phyloP scores from a whole-genome alignment of 225 moss, liverwort and hornwort genomes.

The Polytrichum formosum region DNA sequence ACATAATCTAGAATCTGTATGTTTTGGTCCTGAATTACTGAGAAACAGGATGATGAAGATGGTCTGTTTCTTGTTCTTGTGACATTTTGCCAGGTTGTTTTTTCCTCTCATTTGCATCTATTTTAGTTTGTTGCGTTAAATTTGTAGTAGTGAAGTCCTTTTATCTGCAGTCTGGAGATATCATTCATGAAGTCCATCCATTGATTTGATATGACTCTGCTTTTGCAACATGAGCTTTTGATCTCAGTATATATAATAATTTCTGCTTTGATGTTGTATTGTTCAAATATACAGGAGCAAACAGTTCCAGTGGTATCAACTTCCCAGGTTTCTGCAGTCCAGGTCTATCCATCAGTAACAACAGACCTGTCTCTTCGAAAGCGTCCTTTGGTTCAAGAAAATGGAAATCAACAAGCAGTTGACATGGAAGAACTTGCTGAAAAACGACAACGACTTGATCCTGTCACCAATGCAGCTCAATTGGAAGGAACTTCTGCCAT shows the following conservation, averaged over 20 bases:
- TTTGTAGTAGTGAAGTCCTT: too few species aligned
- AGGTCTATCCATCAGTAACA: slow-evolving; percentile 22
- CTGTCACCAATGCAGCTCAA: slow-evolving; percentile 17
- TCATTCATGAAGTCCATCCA: too few species aligned
- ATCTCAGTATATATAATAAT: too few species aligned
- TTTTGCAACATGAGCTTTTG: too few species aligned
- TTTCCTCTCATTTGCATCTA: too few species aligned
- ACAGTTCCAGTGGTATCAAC: slow-evolving; percentile 30
- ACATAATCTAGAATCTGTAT: neutral
- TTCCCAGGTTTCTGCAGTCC: slow-evolving; percentile 40
- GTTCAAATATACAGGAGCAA: slow-evolving; percentile 55
- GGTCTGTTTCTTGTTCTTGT: too few species aligned
- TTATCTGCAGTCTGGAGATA: too few species aligned
- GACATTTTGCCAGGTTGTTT: too few species aligned
- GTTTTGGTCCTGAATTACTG: too few species aligned
- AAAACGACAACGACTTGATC: slow-evolving; percentile 65
- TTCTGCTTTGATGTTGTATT: slow-evolving; percentile 8
- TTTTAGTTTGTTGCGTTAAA: too few species aligned
- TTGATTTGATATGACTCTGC: too few species aligned
- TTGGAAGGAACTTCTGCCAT: slow-evolving; percentile 29
- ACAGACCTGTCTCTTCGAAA: slow-evolving; percentile 55
- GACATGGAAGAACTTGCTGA: slow-evolving; percentile 59
- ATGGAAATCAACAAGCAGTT: slow-evolving; percentile 63
- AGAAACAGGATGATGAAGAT: too few species aligned
- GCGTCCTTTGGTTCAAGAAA: slow-evolving; percentile 73